Conservation (phyloP, 1,284 basidiomycete genomes). For the Trametes versicolor region DNA sequence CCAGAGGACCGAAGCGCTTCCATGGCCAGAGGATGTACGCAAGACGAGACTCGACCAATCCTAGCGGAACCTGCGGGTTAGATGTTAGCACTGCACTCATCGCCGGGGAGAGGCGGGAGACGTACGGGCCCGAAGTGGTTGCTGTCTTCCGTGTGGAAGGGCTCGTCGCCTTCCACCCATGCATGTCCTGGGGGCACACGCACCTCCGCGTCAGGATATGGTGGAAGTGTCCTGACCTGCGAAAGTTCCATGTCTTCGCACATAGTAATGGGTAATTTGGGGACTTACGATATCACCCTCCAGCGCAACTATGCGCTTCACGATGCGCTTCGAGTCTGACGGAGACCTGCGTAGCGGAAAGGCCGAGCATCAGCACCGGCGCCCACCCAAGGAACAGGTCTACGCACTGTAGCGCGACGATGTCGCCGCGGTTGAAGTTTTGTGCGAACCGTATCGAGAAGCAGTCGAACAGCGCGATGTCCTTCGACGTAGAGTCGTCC, state of each 20-base stretch:
- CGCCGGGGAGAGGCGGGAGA: conserved; percentile 11
- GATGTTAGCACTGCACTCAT: not conserved
- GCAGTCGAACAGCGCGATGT: conserved; percentile 72
- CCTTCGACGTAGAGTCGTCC: conserved; percentile 66
- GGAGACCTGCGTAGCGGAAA: conserved; percentile 61
- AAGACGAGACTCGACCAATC: conserved; percentile 70
- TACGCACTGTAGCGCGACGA: conserved; percentile 67
- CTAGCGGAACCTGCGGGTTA: conserved; percentile 62
- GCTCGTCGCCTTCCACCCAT: conserved; percentile 82
- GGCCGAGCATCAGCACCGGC: not conserved
- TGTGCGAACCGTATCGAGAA: conserved; percentile 51
- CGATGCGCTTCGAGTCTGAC: conserved; percentile 57
- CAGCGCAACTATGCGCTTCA: conserved; percentile 76
- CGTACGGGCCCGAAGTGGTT: conserved; percentile 77
- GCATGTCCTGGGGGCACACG: conserved; percentile 67
- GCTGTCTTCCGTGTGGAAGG: conserved; percentile 75
- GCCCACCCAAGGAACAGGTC: not conserved
- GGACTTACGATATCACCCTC: conserved; percentile 62
- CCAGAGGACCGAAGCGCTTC: conserved; percentile 58
- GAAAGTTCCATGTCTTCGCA: not conserved
- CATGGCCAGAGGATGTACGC: conserved; percentile 70
- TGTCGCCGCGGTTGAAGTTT: conserved; percentile 64
- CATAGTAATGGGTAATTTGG: too few relatives aligned
- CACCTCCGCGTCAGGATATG: conserved; percentile 68
- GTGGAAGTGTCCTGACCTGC: conserved; percentile 72